Conservation (phyloP, 768 basidiomycete genomes). For the Mycena rebaudengoi region DNA sequence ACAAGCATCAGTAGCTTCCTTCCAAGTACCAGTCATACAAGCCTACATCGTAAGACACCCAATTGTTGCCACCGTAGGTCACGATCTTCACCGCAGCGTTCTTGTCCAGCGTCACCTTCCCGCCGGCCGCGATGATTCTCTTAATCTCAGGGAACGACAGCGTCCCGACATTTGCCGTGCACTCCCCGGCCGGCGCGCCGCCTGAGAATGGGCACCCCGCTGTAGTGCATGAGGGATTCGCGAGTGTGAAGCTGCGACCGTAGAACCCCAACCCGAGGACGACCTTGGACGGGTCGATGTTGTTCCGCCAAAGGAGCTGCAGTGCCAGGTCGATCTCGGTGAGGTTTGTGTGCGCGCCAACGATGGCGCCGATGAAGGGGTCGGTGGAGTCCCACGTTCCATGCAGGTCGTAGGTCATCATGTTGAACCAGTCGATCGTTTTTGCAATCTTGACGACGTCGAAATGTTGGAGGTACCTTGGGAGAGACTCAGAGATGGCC, state of each 20-base stretch:
- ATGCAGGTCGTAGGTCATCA: conserved; percentile 39
- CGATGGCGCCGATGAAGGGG: conserved; percentile 24
- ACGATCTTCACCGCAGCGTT: conserved; percentile 26
- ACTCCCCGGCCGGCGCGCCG: conserved; percentile 20
- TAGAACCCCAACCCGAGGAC: conserved; percentile 38
- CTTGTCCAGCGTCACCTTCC: conserved; percentile 9
- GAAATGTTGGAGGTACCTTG: conserved; percentile 43
- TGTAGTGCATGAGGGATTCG: conserved; percentile 21
- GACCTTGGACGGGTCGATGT: too few species aligned
- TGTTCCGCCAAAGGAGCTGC: conserved; percentile 31
- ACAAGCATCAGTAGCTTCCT: not conserved
- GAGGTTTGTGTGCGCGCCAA: conserved; percentile 23
- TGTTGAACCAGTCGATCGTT: conserved; percentile 32
- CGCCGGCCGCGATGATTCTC: conserved; percentile 9
- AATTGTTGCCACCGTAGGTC: conserved; percentile 20
- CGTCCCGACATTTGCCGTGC: conserved; percentile 20
- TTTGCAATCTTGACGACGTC: conserved; percentile 32
- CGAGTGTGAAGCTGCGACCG: conserved; percentile 35
- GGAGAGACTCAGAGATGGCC: too few species aligned
- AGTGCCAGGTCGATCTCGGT: conserved; percentile 37
- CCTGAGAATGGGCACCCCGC: conserved; percentile 29
- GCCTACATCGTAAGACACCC: conserved; percentile 30
- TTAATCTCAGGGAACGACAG: conserved; percentile 31
- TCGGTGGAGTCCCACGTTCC: conserved; percentile 35
- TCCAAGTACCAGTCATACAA: not conserved